Evolutionary conservation across 2,329 filamentous ascomycete species (phyloP).

Genomic region (Aurifilum marmelostoma): DNA sequence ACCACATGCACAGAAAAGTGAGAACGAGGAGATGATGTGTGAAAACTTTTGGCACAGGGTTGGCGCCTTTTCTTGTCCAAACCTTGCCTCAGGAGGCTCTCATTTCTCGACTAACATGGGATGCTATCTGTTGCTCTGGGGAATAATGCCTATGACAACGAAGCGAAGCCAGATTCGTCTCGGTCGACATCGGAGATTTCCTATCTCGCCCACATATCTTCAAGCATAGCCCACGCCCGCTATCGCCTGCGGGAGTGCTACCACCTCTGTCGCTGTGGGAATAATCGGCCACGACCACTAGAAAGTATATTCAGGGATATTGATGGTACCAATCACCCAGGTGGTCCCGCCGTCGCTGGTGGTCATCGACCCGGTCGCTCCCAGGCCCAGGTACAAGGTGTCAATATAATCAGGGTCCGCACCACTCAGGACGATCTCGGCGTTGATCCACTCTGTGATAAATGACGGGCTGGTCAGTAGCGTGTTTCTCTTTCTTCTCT

Average conservation of each 20-base stretch:
- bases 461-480: neutral
- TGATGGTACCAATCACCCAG: slow-evolving; percentile 24
- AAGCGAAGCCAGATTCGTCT: neutral
- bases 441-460: slow-evolving; percentile 43
- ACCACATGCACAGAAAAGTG: neutral
- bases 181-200: neutral
- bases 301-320: slow-evolving; percentile 24
- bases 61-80: no score
- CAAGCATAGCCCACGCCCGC: neutral
- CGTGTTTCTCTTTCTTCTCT: neutral
- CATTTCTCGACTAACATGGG: neutral
- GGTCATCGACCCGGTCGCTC: slow-evolving; percentile 38
- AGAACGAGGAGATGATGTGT: neutral
- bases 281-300: neutral
- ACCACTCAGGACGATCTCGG: slow-evolving; percentile 37
- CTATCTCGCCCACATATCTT: neutral
- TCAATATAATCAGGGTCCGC: slow-evolving; percentile 44
- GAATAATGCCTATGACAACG: neutral
- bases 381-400: slow-evolving; percentile 37
- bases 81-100: no score
- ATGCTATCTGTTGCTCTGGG: neutral
- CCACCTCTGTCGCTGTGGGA: neutral
- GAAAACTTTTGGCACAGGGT: no score
- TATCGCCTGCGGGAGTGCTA: neutral
- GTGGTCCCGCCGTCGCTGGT: slow-evolving; percentile 26